phyloP scores from a whole-genome alignment of 768 basidiomycete species.

The Tulasnella sp. region DNA sequence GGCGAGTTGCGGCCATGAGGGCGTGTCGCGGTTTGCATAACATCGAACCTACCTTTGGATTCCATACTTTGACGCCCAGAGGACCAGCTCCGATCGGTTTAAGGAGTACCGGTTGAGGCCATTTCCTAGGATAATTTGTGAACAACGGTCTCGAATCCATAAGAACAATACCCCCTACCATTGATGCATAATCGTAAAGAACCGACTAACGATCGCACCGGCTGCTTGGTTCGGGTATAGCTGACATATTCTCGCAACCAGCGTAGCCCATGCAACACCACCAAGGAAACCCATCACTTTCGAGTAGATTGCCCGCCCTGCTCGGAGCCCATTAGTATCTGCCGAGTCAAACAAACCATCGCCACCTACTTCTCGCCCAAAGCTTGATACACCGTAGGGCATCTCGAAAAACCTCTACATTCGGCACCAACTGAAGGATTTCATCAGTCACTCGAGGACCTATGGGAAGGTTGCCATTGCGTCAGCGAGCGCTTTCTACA shows the following conservation, averaged over 20 bases:
- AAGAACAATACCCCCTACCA: constrained; percentile 55
- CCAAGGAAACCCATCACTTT: constrained; percentile 98
- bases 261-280: constrained; percentile 97
- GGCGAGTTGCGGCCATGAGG: background rate
- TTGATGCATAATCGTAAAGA: constrained; percentile 97
- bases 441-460: constrained; percentile 95
- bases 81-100: constrained; percentile 97
- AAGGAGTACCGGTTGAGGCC: constrained; percentile 95
- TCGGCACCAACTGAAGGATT: constrained; percentile 89
- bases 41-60: constrained; percentile 69
- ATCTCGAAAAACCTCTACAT: constrained; percentile 93
- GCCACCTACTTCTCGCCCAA: constrained; percentile 83
- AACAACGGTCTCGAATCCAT: background rate
- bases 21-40: background rate
- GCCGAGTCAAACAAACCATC: background rate
- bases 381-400: constrained; percentile 93
- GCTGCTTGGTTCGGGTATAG: constrained; percentile 93
- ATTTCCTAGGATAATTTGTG: constrained; percentile 58
- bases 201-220: constrained; percentile 92
- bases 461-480: constrained; percentile 35
- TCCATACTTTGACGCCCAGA: constrained; percentile 92
- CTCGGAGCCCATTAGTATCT: background rate
- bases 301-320: constrained; percentile 94
- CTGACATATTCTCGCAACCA: constrained; percentile 98
- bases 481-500: constrained; percentile 3